Evolutionary conservation across 805 yeast genomes (phyloP).

Genomic region (Metschnikowia kunwiensis): DNA sequence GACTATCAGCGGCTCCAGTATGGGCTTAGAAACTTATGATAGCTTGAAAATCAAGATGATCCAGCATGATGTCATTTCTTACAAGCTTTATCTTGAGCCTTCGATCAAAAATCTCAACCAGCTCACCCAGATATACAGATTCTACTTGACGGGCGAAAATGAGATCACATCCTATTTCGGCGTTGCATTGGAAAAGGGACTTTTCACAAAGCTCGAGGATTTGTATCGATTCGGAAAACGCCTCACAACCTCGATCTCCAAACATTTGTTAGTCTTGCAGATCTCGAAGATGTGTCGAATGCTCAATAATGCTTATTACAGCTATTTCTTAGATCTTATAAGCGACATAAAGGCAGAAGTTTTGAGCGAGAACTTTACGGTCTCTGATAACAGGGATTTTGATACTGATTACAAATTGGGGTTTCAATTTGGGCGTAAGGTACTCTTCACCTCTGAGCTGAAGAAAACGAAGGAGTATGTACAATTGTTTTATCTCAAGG

Average conservation of each 20-base stretch:
- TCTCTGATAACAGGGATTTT: slow-evolving; percentile 60
- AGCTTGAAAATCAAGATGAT: slow-evolving; percentile 64
- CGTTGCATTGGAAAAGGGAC: slow-evolving; percentile 54
- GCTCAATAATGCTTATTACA: slow-evolving; percentile 27
- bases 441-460: slow-evolving; percentile 17
- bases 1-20: slow-evolving; percentile 50
- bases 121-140: slow-evolving; percentile 33
- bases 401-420: slow-evolving; percentile 53
- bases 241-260: slow-evolving; percentile 48
- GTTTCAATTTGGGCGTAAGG: slow-evolving; percentile 25
- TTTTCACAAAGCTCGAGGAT: slow-evolving; percentile 66
- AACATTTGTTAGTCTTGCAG: slow-evolving; percentile 35
- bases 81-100: slow-evolving; percentile 48
- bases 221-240: slow-evolving; percentile 59
- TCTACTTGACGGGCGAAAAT: slow-evolving; percentile 53
- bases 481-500: slow-evolving; percentile 35
- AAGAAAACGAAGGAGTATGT: slow-evolving; percentile 27
- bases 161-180: slow-evolving; percentile 50
- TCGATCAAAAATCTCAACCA: slow-evolving; percentile 33
- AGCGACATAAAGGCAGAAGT: slow-evolving; percentile 16
- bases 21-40: slow-evolving; percentile 50
- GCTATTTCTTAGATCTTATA: slow-evolving; percentile 25
- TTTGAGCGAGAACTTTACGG: slow-evolving; percentile 12
- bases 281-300: slow-evolving; percentile 33
- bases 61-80: slow-evolving; percentile 70